Percentiles rank a stretch among this genome's conserved stretches.
Conservation (phyloP, 371 early-diverging fungal genomes). For the Mucor plumbeus region DNA sequence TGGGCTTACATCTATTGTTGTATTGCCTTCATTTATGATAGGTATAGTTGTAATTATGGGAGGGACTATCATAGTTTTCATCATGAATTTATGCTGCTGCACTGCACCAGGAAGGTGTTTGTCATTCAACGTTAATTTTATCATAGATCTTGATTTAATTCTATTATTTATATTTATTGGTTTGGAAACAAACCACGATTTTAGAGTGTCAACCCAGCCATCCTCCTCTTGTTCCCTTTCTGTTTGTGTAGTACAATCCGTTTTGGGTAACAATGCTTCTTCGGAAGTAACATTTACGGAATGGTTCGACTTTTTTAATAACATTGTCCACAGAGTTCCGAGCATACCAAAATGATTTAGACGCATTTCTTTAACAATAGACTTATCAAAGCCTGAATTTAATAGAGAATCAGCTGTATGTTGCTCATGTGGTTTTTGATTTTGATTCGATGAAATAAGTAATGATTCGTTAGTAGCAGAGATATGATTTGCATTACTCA, state of each 20-base stretch:
- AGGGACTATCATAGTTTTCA: slow-evolving; percentile 8
- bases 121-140: neutral
- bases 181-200: slow-evolving; percentile 19
- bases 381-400: slow-evolving; percentile 11
- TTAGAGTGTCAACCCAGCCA: slow-evolving; percentile 18
- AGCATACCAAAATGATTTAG: slow-evolving; percentile 14
- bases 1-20: neutral
- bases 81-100: slow-evolving; percentile 2
- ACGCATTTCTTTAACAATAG: slow-evolving; percentile 19
- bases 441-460: neutral
- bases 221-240: neutral
- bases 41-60: slow-evolving; percentile 7
- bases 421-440: slow-evolving; percentile 1
- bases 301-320: slow-evolving; percentile 1
- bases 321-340: slow-evolving; percentile 21
- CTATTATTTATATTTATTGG: neutral
- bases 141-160: neutral
- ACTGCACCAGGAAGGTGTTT: neutral
- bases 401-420: neutral
- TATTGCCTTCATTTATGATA: neutral
- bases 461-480: neutral
- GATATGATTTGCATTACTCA: slow-evolving; percentile 12
- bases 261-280: neutral
- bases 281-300: neutral
- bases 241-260: slow-evolving; percentile 1